Conservation (phyloP, 805 yeast species). For the Kregervanrija delftensis region DNA sequence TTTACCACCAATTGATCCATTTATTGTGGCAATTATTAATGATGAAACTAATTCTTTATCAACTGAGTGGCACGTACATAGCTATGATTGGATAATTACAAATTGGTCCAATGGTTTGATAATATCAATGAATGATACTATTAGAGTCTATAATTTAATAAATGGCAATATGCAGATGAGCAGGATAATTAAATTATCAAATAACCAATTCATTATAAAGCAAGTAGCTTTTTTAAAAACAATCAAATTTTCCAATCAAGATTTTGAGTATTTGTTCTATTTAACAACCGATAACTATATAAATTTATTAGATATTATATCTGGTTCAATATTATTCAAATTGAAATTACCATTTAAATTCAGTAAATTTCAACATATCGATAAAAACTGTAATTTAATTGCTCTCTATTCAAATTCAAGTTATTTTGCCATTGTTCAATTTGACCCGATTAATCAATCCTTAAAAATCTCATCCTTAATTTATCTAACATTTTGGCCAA, state of each 20-base stretch:
- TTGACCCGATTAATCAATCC: not conserved
- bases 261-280: not conserved
- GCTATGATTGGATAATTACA: too few relatives aligned
- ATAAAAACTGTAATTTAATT: not conserved
- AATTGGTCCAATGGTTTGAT: too few relatives aligned
- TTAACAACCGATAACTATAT: not conserved
- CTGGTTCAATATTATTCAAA: not conserved
- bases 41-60: too few relatives aligned
- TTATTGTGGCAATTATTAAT: too few relatives aligned
- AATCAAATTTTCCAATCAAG: not conserved
- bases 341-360: conserved; percentile 2
- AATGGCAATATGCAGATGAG: too few relatives aligned
- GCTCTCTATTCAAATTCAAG: conserved; percentile 3
- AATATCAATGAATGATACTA: too few relatives aligned
- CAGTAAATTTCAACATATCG: conserved; percentile 2
- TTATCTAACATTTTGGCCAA: conserved; percentile 19
- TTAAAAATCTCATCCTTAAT: conserved; percentile 5
- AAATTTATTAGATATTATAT: conserved; percentile 2
- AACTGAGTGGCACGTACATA: too few relatives aligned
- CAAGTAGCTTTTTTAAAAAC: too few relatives aligned
- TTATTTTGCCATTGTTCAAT: conserved; percentile 1
- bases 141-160: too few relatives aligned
- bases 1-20: too few relatives aligned
- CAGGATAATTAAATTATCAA: too few relatives aligned
- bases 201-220: too few relatives aligned